Base-by-base conservation (phyloP, 129 eudicot species). In the Apium graveolens region DNA sequence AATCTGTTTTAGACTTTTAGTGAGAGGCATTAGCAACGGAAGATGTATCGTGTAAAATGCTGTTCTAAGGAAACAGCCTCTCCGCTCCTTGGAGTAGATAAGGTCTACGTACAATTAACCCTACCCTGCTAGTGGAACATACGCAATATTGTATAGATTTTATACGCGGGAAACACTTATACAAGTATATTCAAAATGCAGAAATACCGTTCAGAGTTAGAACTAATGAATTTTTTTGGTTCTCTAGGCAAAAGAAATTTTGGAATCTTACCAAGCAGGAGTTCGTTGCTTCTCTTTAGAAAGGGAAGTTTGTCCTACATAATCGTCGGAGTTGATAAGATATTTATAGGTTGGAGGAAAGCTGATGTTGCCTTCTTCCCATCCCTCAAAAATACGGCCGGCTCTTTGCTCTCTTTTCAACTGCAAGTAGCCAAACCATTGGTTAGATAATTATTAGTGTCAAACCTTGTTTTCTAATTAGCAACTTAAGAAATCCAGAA, bases 301-400 rank as follows among this genome's bases (percentile, higher is more conserved):
- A 0, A 88, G 82, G 17, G 87, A 82, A 7, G 88, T 78, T 51
- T 94, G 93, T 5, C 81, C 91, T 4, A 88, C 92, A 49, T 95
- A 95, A 27, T 46, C 45, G 77, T 95, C 91, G 0, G 98, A 88
- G 87, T 95, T 88, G 9, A 66, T 55, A 16, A 84, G 74, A 81
- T 95, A 95, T 81, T 95, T 95, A 81, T 95, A 95, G 1, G 98
- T 95, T 26, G 98, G 98, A 27, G 98, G 94, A 68, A 95, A 95
- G 74, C 66, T 69, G 76, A 95, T 91, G 29, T 75, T 82, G 17
- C 98, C 98, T 85, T 95, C 98, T 83, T 87, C 86, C 97, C 97
- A 95, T n/a, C 91, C 98, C 41, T 87, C 77, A 34, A 95, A 95
- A 5, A 91, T 81, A 42, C 97, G 86, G 1, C 98, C 97, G 0